These are phyloP conservation scores for Gaultheria prostrata DNA, from an alignment of 148 eudicot genomes.

Conservation along the genomic window DNA sequence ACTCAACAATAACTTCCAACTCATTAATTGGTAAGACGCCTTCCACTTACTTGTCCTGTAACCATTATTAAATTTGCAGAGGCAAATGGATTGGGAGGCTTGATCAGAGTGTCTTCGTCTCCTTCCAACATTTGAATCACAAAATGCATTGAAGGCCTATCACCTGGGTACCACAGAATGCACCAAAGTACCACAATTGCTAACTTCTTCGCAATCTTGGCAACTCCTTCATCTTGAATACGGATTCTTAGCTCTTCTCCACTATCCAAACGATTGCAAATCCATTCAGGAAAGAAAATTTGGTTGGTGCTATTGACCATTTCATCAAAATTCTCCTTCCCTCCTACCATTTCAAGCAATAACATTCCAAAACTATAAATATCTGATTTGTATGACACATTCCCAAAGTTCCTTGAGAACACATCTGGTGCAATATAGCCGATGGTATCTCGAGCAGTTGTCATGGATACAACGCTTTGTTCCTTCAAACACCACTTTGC, in stretches of 20 bases:
- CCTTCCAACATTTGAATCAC: slow-evolving; percentile 24
- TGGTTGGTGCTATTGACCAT: not conserved
- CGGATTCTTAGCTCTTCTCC: slow-evolving; percentile 17
- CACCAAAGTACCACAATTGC: slow-evolving; percentile 30
- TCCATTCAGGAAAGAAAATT: slow-evolving; percentile 26
- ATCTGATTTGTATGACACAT: slow-evolving; percentile 21
- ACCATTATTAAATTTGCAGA: not conserved
- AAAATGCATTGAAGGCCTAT: slow-evolving; percentile 27
- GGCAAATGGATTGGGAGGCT: slow-evolving; percentile 20
- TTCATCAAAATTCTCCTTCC: not conserved
- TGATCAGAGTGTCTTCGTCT: not conserved
- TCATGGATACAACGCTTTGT: slow-evolving; percentile 26
- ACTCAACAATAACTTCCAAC: slow-evolving; percentile 6
- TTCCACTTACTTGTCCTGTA: not conserved
- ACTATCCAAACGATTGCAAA: not conserved
- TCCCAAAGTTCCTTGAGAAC: slow-evolving; percentile 15
- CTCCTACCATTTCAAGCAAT: slow-evolving; percentile 27
- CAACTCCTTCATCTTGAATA: slow-evolving; percentile 17
- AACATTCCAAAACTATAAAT: slow-evolving; percentile 32
- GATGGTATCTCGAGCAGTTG: slow-evolving; percentile 12
- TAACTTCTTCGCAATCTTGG: slow-evolving; percentile 21
- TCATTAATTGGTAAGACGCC: not conserved
- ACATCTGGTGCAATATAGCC: slow-evolving; percentile 31
- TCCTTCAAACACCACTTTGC: slow-evolving; percentile 27
- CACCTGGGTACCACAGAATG: slow-evolving; percentile 30